Evolutionary conservation across 805 yeast genomes (phyloP), one percentile per base, ranked within the genome.

Genomic region (Suhomyces xylopsoci): DNA sequence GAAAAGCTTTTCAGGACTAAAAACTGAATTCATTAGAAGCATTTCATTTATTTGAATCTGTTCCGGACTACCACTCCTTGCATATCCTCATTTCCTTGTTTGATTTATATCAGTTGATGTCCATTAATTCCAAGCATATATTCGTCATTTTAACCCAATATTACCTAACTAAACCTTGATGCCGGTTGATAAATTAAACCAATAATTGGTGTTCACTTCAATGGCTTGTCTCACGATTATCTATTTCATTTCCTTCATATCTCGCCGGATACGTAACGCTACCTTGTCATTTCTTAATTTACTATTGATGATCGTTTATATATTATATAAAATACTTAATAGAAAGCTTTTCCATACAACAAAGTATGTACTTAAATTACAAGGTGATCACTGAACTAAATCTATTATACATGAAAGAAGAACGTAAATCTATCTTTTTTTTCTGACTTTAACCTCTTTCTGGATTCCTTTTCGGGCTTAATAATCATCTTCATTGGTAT

Each of bases 401-500:
- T 38, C 42, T 38, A 38, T 17, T 38, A 38, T 38, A 38, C 42
- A 38, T 6, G 42, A 22, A 20, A 38, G 7, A 26, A 3, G 24
- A 38, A 20, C 22, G 22, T 20, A 20, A 20, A 3, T 2, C 22
- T 20, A 20, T 20, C 22, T 20, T 20, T 20, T 20, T n/a, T 32
- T 32, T n/a, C 36, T 14, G 36, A 32, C 9, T 7, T 6, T n/a
- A 5, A 32, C 36, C 6, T 32, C 14, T n/a, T 32, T n/a, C 17
- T n/a, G 36, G 36, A 5, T 7, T 9, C n/a, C 36, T 10, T 30
- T 22, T 5, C 7, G 25, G 7, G 7, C 25, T 32, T 47, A 55
- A 38, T 52, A 56, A 46, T 66, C 73, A 41, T 72, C 72, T 40
- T 73, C 73, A 55, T 78, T 81, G 53, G 83, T 85, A 45, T 80